Base-by-base conservation (phyloP, 2,329 filamentous ascomycete species). In the Orbilia quercus region DNA sequence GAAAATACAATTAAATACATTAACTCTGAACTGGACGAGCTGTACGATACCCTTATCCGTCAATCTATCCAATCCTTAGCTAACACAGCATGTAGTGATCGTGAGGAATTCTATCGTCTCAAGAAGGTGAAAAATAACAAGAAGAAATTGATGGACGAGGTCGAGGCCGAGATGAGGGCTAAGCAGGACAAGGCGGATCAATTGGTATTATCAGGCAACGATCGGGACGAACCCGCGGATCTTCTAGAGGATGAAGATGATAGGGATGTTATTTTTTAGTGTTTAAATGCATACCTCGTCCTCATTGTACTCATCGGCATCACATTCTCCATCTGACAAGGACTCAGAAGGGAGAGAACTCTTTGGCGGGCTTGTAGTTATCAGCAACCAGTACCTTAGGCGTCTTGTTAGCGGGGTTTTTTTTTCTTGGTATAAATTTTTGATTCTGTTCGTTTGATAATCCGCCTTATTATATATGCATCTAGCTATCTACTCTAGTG, bases 1-100 rank as follows among this genome's bases (percentile, higher is more conserved):
- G 95, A 99, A 81, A 99, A 98, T 79, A 99, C 95, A n/a, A 99
- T 99, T 84, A 97, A 96, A 83, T 99, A 89, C 89, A 83, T 65
- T 40, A 98, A 98, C 83, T 96, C 94, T 0, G 95, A 99, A 81
- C 87, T 99, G 14, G 95, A 99, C 80, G 95, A 99, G 82, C 85
- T 99, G 55, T 96, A 78, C 42, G 70, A n/a, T 50, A 18, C 6
- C 54, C 38, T 14, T 40, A 25, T 6, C 25, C 18, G 7, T 22
- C 11, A n/a, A n/a, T n/a, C n/a, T n/a, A n/a, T n/a, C n/a, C n/a
- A n/a, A n/a, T n/a, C n/a, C 1, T 11, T 23, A 42, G 14, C 53
- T 69, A 55, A 60, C 16, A 22, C 22, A 14, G 1, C 7, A 42
- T 23, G 7, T 22, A 71, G 65, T 47, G 67, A 98, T 82, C 88